Conservation (phyloP, 768 basidiomycete species). For the Lenzites betulinus region DNA sequence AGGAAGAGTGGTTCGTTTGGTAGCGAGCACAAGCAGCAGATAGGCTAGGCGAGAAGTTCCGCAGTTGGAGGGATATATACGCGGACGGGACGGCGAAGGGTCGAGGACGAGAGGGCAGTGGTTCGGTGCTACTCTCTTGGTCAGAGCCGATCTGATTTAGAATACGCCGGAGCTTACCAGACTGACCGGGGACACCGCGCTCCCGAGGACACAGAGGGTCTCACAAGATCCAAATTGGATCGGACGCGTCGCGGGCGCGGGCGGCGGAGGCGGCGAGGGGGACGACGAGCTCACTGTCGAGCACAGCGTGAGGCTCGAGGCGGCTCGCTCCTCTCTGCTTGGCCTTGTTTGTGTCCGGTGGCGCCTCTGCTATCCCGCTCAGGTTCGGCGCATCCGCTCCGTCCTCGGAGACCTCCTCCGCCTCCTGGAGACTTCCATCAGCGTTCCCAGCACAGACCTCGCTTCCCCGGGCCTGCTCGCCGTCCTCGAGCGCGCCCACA, state of each 20-base stretch:
- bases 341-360: conserved; percentile 16
- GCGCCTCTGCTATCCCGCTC: neutral
- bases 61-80: conserved; percentile 1
- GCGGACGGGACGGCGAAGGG: conserved; percentile 1
- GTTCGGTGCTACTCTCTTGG: conserved; percentile 12
- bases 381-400: too few relatives aligned
- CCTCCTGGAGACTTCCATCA: neutral
- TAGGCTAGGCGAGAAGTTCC: neutral
- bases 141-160: conserved; percentile 15
- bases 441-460: neutral
- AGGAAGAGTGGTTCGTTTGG: too few relatives aligned
- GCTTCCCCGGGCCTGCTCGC: too few relatives aligned
- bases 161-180: conserved; percentile 6
- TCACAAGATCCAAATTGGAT: neutral
- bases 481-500: too few relatives aligned
- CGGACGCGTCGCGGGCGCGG: conserved; percentile 1
- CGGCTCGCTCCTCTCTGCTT: too few relatives aligned
- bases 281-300: neutral
- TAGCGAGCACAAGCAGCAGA: neutral
- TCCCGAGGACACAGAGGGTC: too few relatives aligned
- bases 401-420: neutral
- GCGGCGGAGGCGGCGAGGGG: conserved; percentile 1
- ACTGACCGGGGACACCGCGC: conserved; percentile 2
- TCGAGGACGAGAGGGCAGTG: conserved; percentile 8
- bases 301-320: neutral